Evolutionary conservation across 208 protist species (phyloP), one percentile per base, ranked within the genome.

Genomic region (Leptomonas seymouri): DNA sequence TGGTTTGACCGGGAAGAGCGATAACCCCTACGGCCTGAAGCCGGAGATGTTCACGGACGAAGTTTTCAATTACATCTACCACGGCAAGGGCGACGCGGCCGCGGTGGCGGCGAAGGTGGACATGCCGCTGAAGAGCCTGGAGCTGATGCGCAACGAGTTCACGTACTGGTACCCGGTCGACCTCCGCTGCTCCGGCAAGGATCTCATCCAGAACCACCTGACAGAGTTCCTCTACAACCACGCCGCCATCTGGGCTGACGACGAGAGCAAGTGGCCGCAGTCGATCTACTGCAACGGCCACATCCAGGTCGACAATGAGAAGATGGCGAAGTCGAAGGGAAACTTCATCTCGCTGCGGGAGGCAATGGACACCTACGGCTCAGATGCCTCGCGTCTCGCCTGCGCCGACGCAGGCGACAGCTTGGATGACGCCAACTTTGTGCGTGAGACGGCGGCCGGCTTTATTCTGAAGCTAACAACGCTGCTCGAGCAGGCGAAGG

Each of bases 161-260:
- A 18, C 67, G 11, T 99, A 98, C 89, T 99, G 96, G 96, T 99
- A 99, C 84, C 99, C 99, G 42, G 81, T 99, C 14, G 98, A 99
- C 81, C 81, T 99, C 14, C 97, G 99, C 80, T 97, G 98, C 39
- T 99, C 97, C 48, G 99, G 98, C 68, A 99, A 99, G 77, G 99
- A 99, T 78, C 92, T 99, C 20, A 98, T 99, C 49, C 90, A 91
- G 57, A 99, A 99, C 90, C 99, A 99, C 84, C 91, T 99, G 14
- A 99, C 98, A 21, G 99, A 99, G 92, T 99, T 93, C 65, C 76
- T 99, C 9, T 99, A 99, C 90, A 99, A 99, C 76, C 99, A 99
- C 88, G 90, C 93, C 12, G 99, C 99, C n/a, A 98, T 99, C 68
- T 99, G 95, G 92, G 73, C 86, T 11, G 60, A 86, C 7, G 85